Evolutionary conservation across 1,139 yeast species (phyloP).

Genomic region (Kurtzmaniella natalensis): DNA sequence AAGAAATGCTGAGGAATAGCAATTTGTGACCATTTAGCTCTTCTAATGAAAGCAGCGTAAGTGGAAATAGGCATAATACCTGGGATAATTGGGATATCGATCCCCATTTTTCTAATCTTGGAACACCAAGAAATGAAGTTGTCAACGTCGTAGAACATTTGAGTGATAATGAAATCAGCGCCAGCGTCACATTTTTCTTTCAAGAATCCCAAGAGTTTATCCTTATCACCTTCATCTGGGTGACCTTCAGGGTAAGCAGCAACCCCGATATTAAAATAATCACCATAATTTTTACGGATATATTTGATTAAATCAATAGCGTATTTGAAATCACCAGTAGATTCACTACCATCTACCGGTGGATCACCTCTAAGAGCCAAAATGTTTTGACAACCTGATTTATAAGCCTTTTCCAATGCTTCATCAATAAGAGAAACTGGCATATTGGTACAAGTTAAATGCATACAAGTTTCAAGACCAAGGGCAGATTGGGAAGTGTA

Average conservation of each 20-base stretch:
- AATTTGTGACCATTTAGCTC: slow-evolving; percentile 93
- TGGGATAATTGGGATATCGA: slow-evolving; percentile 85
- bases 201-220: slow-evolving; percentile 55
- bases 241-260: slow-evolving; percentile 79
- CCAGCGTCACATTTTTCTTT: slow-evolving; percentile 92
- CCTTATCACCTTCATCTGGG: slow-evolving; percentile 72
- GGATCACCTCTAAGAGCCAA: slow-evolving; percentile 86
- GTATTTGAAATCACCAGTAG: slow-evolving; percentile 68
- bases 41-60: slow-evolving; percentile 83
- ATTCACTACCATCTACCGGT: slow-evolving; percentile 63
- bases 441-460: slow-evolving; percentile 96
- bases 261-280: slow-evolving; percentile 68
- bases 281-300: slow-evolving; percentile 52
- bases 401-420: slow-evolving; percentile 81
- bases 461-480: slow-evolving; percentile 97
- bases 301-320: slow-evolving; percentile 62
- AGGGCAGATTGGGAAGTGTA: slow-evolving; percentile 88
- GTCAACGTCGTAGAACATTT: slow-evolving; percentile 87
- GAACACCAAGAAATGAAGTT: slow-evolving; percentile 80
- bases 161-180: slow-evolving; percentile 89
- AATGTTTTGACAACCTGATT: slow-evolving; percentile 92
- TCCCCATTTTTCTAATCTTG: slow-evolving; percentile 67
- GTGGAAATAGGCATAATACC: slow-evolving; percentile 98
- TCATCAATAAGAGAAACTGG: slow-evolving; percentile 73
- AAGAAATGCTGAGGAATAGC: slow-evolving; percentile 71